Evolutionary conservation across 1,139 yeast species (phyloP).

Genomic region (Diutina mesorugosa): DNA sequence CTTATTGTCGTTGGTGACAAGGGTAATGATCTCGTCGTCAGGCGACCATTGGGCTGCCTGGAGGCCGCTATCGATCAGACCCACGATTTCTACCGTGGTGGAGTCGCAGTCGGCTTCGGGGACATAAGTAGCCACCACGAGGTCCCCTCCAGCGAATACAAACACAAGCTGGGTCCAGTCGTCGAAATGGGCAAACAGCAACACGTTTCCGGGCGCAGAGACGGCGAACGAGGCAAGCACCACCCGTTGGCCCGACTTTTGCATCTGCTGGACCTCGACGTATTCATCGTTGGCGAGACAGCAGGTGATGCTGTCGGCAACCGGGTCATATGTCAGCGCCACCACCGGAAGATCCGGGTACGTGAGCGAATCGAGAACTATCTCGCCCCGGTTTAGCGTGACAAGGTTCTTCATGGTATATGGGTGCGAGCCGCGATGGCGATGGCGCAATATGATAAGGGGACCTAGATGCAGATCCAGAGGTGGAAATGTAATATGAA

Average conservation of each 20-base stretch:
- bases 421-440: neutral
- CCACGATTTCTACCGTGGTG: constrained; percentile 61
- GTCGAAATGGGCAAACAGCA: constrained; percentile 51
- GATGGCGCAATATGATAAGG: neutral
- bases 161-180: constrained; percentile 52
- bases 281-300: constrained; percentile 49
- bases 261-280: constrained; percentile 38
- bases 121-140: constrained; percentile 55
- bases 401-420: constrained; percentile 42
- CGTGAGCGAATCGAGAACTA: constrained; percentile 34
- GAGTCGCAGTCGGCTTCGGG: constrained; percentile 35
- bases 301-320: constrained; percentile 61
- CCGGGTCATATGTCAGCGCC: constrained; percentile 60
- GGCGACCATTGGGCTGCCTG: constrained; percentile 77
- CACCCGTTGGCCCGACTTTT: constrained; percentile 42
- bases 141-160: constrained; percentile 56
- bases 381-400: constrained; percentile 42
- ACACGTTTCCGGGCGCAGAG: constrained; percentile 13
- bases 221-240: constrained; percentile 46
- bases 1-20: constrained; percentile 53
- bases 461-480: neutral
- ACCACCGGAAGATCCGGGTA: constrained; percentile 51
- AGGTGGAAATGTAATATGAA: neutral
- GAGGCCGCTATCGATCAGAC: constrained; percentile 71
- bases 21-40: constrained; percentile 74